These are phyloP conservation scores for Celoporthe dispersa DNA, from an alignment of 2,329 filamentous ascomycete genomes.

Conservation along the genomic window DNA sequence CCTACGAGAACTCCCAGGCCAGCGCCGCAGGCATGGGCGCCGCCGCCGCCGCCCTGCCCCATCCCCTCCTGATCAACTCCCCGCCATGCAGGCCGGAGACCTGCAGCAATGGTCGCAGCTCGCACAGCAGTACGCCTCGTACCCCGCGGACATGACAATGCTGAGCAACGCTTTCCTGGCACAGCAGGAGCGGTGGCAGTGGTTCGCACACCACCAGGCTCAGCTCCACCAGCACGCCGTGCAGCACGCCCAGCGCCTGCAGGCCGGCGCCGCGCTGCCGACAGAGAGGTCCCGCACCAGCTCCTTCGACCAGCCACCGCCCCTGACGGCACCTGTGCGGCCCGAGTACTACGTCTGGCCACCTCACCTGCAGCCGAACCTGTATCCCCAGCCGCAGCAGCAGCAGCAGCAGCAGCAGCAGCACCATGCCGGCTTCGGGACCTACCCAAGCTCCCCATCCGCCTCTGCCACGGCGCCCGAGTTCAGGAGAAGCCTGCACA, in stretches of 20 bases:
- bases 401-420: constrained; percentile 14
- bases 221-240: constrained; percentile 51
- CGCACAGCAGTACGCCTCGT: constrained; percentile 25
- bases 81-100: constrained; percentile 27
- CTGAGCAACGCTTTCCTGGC: constrained; percentile 41
- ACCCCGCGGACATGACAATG: constrained; percentile 27
- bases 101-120: constrained; percentile 41
- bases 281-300: constrained; percentile 62
- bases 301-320: constrained; percentile 63
- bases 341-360: constrained; percentile 61
- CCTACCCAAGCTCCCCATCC: constrained; percentile 62
- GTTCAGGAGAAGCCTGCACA: constrained; percentile 60
- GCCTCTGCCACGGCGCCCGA: constrained; percentile 52
- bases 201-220: constrained; percentile 54
- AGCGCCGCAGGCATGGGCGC: constrained; percentile 46
- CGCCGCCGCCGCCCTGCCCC: constrained; percentile 40
- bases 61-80: constrained; percentile 10
- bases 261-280: constrained; percentile 41
- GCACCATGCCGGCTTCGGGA: constrained; percentile 46
- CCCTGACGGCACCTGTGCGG: constrained; percentile 60
- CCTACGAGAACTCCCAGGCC: constrained; percentile 54
- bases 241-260: constrained; percentile 50
- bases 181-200: constrained; percentile 51
- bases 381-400: constrained; percentile 50
- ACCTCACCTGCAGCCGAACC: constrained; percentile 44